Evolutionary conservation across 2,329 filamentous ascomycete species (phyloP), one percentile per base, ranked within the genome.

Genomic region (Monosporascus sp.): DNA sequence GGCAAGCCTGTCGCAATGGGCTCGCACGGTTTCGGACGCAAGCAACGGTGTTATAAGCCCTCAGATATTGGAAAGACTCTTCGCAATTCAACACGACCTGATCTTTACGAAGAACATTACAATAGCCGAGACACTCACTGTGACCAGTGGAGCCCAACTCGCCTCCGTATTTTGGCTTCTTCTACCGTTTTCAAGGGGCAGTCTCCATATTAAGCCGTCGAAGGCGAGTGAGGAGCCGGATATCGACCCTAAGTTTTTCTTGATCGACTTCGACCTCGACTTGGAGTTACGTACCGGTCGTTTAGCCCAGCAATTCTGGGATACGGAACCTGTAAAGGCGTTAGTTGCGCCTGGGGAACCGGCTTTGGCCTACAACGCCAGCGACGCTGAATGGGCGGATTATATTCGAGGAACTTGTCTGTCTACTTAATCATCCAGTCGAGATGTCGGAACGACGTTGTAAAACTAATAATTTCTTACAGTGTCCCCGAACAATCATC

Each of bases 61-160:
- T 5, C 52, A 65, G 16, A 65, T 69, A 16, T 55, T 79, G 31
- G 68, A 76, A 53, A 60, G 63, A 16, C 62, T 79, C 2, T 67
- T 81, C 20, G 63, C 64, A 7, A 64, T 76, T 3, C 76, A 81
- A 62, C 69, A 79, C 55, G 70, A 76, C 49, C 65, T 81, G 9
- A 69, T 82, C 17, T 80, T 80, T 62, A 63, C 68, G 19, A 64
- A 71, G 52, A 65, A 69, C 14, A 69, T 78, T 1, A 75, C 79
- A 0, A 64, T 80, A 3, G 73, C 70, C 1, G 80, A 82, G 60
- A 66, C 77, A 1, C 62, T 82, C 46, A 73, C 74, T 59, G 64
- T 67, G 0, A 54, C 58, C 2, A 58, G 59, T 3, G 66, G 60
- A 2, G 61, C 63, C 2, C 59, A 69, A 3, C 62, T 74, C 17